A percentile compares a stretch with the other conserved stretches of the same genome.
Evolutionary conservation across 1,284 basidiomycete species (phyloP).

Genomic region (Austropuccinia psidii): DNA sequence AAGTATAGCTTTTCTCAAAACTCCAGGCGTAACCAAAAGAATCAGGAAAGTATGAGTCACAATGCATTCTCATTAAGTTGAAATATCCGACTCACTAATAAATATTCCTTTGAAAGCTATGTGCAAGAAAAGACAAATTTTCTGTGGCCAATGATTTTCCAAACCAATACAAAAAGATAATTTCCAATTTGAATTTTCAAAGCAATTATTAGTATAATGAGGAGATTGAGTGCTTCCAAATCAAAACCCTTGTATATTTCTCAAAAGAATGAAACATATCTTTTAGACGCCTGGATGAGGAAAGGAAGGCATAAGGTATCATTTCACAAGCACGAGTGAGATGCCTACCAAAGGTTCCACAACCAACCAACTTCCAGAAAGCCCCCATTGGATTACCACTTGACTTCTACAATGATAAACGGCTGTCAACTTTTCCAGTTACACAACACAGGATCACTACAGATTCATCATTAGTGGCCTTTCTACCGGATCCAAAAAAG

Average conservation of each 20-base stretch:
- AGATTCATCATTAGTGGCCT: background rate
- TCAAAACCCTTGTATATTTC: conserved; percentile 2
- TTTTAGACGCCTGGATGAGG: background rate
- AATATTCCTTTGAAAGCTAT: background rate
- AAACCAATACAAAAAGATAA: background rate
- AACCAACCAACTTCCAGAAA: background rate
- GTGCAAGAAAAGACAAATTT: background rate
- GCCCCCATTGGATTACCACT: conserved; percentile 7
- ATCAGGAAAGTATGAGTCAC: conserved; percentile 1
- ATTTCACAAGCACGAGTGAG: background rate
- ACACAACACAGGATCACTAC: background rate
- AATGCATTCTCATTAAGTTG: background rate
- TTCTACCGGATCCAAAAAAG: background rate
- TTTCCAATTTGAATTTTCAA: background rate
- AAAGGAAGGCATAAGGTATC: background rate
- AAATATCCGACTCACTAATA: background rate
- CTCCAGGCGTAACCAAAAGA: background rate
- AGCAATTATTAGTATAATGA: conserved; percentile 1
- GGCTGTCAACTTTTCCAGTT: background rate
- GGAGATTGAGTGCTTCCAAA: background rate
- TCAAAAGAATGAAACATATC: background rate
- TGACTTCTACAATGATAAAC: conserved; percentile 11
- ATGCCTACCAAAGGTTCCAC: background rate
- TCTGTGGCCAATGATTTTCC: background rate
- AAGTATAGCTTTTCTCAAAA: no score